Evolutionary conservation across 192 early-diverging fungal genomes (phyloP), one percentile per base, ranked within the genome.

Genomic region (Coemansia sp.): DNA sequence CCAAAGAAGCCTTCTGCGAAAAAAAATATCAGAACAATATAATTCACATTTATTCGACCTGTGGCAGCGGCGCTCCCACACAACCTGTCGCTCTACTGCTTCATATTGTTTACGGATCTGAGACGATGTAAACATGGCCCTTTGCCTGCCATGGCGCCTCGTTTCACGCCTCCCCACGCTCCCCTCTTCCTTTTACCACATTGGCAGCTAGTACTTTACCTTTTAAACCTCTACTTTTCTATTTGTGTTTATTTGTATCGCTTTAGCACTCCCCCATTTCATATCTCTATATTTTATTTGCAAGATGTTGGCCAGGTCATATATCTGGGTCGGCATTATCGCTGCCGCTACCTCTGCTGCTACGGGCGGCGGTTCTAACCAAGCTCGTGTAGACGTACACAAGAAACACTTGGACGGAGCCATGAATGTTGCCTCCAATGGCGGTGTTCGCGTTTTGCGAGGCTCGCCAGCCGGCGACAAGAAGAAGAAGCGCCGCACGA

Each of bases 401-500:
- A 32, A 7, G 48, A 48, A 48, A n/a, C 29, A 11, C 34, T 19
- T 57, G 41, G 31, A 62, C 12, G 50, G 45, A 39, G 66, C 59
- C 23, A 62, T 55, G 21, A 58, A 57, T 14, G 27, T 23, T 12
- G 50, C 50, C 37, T 27, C 48, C 32, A 61, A 60, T 25, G 67
- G 53, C 53, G 69, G 73, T 31, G 62, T 75, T 23, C 69, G 66
- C 34, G 62, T 72, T 48, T 59, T 75, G 29, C 69, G 59, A 27
- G 66, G 70, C 21, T 69, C 77, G 4, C 19, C 57, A 10, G 46
- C 23, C 11, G 46, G 42, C 29, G n/a, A 53, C 11, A 70, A 66
- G 62, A 66, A 50, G 66, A 75, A 63, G 41, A 72, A 66, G 69
- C 60, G 69, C 17, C 75, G 75, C 42, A 42, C 75, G 1, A 53